A percentile compares a stretch with the other conserved stretches of the same genome.
Conservation (phyloP, 2,329 filamentous ascomycete species). For the Pseudopithomyces chartarum region DNA sequence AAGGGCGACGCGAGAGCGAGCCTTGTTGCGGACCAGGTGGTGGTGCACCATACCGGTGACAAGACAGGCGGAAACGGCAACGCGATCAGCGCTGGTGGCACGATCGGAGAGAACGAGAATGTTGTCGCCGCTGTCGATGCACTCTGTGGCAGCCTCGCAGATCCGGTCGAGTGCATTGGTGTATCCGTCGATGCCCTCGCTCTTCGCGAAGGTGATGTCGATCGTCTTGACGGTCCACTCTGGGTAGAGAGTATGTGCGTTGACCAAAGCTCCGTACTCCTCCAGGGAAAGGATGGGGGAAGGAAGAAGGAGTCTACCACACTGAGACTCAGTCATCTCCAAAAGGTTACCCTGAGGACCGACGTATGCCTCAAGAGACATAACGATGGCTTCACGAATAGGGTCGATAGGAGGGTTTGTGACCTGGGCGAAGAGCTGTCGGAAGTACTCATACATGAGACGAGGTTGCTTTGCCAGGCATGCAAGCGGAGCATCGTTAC, state of each 20-base stretch:
- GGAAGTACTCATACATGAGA: constrained; percentile 94
- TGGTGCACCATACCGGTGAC: constrained; percentile 95
- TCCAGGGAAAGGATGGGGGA: constrained; percentile 88
- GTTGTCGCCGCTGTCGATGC: constrained; percentile 81
- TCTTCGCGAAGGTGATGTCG: constrained; percentile 91
- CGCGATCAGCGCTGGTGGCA: constrained; percentile 78
- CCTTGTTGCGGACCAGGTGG: constrained; percentile 93
- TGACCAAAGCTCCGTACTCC: constrained; percentile 86
- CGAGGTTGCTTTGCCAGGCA: constrained; percentile 89
- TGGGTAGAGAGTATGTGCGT: constrained; percentile 72
- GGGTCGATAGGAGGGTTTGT: constrained; percentile 98
- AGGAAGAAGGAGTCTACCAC: constrained; percentile 80
- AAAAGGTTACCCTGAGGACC: constrained; percentile 93
- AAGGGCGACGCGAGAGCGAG: constrained; percentile 85
- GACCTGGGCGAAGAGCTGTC: constrained; percentile 95
- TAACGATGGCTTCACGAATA: constrained; percentile 95
- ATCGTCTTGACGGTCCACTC: constrained; percentile 89
- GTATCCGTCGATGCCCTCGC: constrained; percentile 81
- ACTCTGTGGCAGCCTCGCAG: constrained; percentile 81
- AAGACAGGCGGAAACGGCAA: constrained; percentile 83
- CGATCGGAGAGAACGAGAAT: constrained; percentile 90
- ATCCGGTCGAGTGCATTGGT: constrained; percentile 86
- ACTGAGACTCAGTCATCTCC: constrained; percentile 91
- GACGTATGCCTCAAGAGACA: constrained; percentile 96
- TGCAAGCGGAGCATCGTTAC: constrained; percentile 91